phyloP scores from a whole-genome alignment of 495 filamentous ascomycete genomes.

The Podospora anserina region DNA sequence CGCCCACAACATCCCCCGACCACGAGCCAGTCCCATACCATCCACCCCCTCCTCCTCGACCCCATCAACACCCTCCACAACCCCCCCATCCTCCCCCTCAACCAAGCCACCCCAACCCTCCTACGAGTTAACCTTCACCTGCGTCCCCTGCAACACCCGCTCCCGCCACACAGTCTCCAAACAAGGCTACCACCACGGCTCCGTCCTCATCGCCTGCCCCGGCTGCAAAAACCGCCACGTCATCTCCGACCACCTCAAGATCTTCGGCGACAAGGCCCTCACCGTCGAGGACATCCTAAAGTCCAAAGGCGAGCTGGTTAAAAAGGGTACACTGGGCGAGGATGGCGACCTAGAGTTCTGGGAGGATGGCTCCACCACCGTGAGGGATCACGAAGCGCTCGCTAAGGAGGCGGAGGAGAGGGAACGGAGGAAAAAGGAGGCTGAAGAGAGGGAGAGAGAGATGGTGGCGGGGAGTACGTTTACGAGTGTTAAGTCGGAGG shows the following conservation, averaged over 20 bases:
- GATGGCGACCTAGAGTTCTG: conserved; percentile 67
- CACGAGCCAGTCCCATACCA: conserved; percentile 19
- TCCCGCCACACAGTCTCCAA: conserved; percentile 79
- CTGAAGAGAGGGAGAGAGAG: background rate
- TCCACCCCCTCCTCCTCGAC: conserved; percentile 8
- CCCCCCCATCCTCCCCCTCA: background rate
- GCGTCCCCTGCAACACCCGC: conserved; percentile 73
- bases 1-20: conserved; percentile 39
- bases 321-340: conserved; percentile 54
- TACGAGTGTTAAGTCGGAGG: conserved; percentile 22
- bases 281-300: conserved; percentile 71
- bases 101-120: conserved; percentile 27
- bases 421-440: conserved; percentile 8
- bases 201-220: conserved; percentile 83
- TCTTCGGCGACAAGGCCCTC: conserved; percentile 63
- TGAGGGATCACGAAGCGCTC: conserved; percentile 14
- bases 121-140: conserved; percentile 88
- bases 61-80: background rate
- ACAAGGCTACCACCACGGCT: conserved; percentile 88
- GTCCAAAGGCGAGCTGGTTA: conserved; percentile 62
- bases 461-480: conserved; percentile 30
- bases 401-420: conserved; percentile 5
- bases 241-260: conserved; percentile 83
- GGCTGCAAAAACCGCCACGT: conserved; percentile 79
- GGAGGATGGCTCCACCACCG: conserved; percentile 54